Base-by-base conservation (phyloP, 176 grass and related monocot species). In the Echinochloa phyllopogon region DNA sequence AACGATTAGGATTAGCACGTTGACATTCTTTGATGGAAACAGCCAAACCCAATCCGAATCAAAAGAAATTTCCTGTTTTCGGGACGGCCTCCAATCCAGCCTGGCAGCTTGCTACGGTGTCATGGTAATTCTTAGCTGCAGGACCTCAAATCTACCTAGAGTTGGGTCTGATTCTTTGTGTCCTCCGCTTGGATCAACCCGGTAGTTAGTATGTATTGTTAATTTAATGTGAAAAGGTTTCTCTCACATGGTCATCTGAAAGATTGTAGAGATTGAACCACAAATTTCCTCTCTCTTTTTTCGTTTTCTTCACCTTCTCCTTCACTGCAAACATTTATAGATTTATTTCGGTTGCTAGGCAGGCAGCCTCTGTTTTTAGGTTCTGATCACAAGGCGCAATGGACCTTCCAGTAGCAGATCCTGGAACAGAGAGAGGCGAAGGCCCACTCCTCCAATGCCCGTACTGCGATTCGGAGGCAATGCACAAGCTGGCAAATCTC, bases 401-500 rank as follows among this genome's bases (percentile, higher is more conserved):
- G 95, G 95, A 98, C 9, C 85, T 90, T 25, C 91, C 95, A 15
- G 73, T 92, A 12, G 65, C 91, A 0, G 87, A 95, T 33, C 82
- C 76, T 50, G 79, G 83, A 15, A 80, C 79, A 37, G 89, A 85
- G 12, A 93, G 81, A 74, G 83, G 85, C 4, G 83, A 88, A 55
- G 86, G 71, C 0, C 61, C 55, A 20, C 77, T 88, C 18, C 77
- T 92, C 25, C 82, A 89, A 36, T 98, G 95, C 65, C 65, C 83
- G 3, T 92, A 85, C 40, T 93, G 95, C 23, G 91, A 98, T 53
- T 88, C 80, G 0, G 93, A 98, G 63, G 71, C 90, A 33, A 90
- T 93, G 72, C 89, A 93, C 81, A 98, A 93, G 78, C 68, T 93
- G 5, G 93, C 95, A 0, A 83, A 93, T 63, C 84, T 93, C 45